Evolutionary conservation across 2,329 filamentous ascomycete genomes (phyloP), one percentile per base, ranked within the genome.

Genomic region (Claviceps purpurea): DNA sequence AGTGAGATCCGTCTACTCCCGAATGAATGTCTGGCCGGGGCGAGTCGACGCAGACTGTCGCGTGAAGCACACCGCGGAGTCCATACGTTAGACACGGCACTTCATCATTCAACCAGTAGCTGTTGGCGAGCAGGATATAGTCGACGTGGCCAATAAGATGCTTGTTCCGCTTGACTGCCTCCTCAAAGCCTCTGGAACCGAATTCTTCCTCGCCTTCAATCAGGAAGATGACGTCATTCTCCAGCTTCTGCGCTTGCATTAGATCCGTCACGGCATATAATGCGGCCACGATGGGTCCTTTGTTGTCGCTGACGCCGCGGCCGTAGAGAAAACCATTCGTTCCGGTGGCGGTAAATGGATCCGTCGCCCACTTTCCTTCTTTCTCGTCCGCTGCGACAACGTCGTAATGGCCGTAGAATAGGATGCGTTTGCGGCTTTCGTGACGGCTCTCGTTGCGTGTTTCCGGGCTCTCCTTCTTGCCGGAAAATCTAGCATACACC

Each of bases 351-450:
- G 84, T 77, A 64, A 97, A 98, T 0, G 93, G 94, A 56, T 97
- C 87, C 1, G 82, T 82, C 41, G 80, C 77, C 93, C 93, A 98
- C 58, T 88, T 91, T 40, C 80, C 79, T 53, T 84, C 82, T 56
- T 86, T 86, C 40, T 85, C 83, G 58, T 95, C 89, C 0, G 93
- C 93, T 1, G 89, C 80, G 3, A 98, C 93, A 2, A 98, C 90
- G 63, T 98, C 93, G 71, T 98, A 98, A 65, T 98, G 93, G 0
- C 94, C 93, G 62, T 98, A 98, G 65, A 98, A 98, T 0, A 98
- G 72, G 8, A 97, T 87, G 34, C 88, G 89, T 69, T 93, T 95
- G 18, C 87, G 79, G 26, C 79, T 73, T 26, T 44, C 22, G 20
- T 78, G 75, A 0, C 79, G 71, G 1, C 81, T 78, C 11, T 81